Evolutionary conservation across 2,329 filamentous ascomycete species (phyloP).

Genomic region (Hymenoscyphus repandus): DNA sequence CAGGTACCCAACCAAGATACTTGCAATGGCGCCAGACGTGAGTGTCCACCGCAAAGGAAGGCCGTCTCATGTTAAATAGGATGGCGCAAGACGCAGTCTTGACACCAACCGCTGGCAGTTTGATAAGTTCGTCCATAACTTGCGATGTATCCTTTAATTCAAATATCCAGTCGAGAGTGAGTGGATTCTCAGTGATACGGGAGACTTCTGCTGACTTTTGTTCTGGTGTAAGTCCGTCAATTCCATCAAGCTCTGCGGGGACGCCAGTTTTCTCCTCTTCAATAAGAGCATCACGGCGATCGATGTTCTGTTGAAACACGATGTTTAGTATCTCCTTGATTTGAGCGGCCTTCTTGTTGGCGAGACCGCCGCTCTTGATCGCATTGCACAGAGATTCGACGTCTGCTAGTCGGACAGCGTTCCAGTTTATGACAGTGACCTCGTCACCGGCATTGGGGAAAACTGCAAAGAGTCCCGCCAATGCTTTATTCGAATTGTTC

Average conservation of each 20-base stretch:
- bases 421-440: conserved; percentile 70
- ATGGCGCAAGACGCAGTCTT: conserved; percentile 53
- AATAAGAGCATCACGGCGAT: conserved; percentile 45
- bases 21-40: conserved; percentile 48
- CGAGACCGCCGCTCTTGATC: conserved; percentile 67
- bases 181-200: conserved; percentile 50
- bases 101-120: conserved; percentile 48
- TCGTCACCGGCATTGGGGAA: conserved; percentile 53
- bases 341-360: conserved; percentile 62
- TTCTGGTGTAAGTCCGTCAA: conserved; percentile 35
- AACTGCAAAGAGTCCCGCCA: conserved; percentile 56
- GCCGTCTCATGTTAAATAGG: conserved; percentile 49
- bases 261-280: conserved; percentile 37
- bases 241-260: conserved; percentile 40
- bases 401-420: conserved; percentile 57
- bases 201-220: conserved; percentile 54
- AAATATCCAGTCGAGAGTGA: conserved; percentile 51
- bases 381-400: conserved; percentile 59
- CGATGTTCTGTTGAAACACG: conserved; percentile 62
- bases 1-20: conserved; percentile 52
- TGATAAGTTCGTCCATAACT: conserved; percentile 45
- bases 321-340: conserved; percentile 71
- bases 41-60: conserved; percentile 54
- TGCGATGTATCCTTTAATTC: conserved; percentile 37
- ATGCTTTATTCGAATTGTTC: conserved; percentile 54